Conservation (phyloP, 306 rosid genomes). For the Sophora flavescens region DNA sequence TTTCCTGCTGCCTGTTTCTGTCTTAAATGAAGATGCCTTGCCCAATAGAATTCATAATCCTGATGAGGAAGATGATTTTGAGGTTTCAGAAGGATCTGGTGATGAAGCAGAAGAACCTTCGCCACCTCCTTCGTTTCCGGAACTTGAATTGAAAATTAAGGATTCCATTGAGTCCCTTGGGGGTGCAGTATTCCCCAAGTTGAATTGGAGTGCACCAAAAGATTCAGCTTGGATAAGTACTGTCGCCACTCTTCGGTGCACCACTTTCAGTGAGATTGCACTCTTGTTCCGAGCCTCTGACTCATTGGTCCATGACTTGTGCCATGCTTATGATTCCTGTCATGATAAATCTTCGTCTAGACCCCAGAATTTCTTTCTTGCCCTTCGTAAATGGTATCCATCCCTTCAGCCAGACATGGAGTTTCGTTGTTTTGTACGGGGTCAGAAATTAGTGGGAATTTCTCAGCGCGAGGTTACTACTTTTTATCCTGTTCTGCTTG, state of each 20-base stretch:
- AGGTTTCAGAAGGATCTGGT: slow-evolving; percentile 65
- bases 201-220: slow-evolving; percentile 94
- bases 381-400: slow-evolving; percentile 83
- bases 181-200: slow-evolving; percentile 79
- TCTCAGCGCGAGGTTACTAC: slow-evolving; percentile 84
- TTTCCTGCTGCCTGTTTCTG: slow-evolving; percentile 71
- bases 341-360: slow-evolving; percentile 58
- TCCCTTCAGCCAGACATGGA: slow-evolving; percentile 78
- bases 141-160: slow-evolving; percentile 73
- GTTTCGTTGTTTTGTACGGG: slow-evolving; percentile 72
- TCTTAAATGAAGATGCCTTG: slow-evolving; percentile 79
- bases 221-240: slow-evolving; percentile 86
- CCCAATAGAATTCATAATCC: slow-evolving; percentile 79
- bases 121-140: slow-evolving; percentile 72
- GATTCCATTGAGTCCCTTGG: slow-evolving; percentile 75
- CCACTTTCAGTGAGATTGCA: slow-evolving; percentile 75
- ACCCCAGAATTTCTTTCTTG: slow-evolving; percentile 69
- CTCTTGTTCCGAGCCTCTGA: slow-evolving; percentile 79
- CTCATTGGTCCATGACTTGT: slow-evolving; percentile 79
- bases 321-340: slow-evolving; percentile 87
- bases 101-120: slow-evolving; percentile 68
- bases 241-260: slow-evolving; percentile 61
- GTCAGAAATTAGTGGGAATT: slow-evolving; percentile 61
- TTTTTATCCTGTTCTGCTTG: slow-evolving; percentile 67
- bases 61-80: slow-evolving; percentile 72